phyloP scores from a whole-genome alignment of 129 eudicot genomes.

The Artemisia argyi region DNA sequence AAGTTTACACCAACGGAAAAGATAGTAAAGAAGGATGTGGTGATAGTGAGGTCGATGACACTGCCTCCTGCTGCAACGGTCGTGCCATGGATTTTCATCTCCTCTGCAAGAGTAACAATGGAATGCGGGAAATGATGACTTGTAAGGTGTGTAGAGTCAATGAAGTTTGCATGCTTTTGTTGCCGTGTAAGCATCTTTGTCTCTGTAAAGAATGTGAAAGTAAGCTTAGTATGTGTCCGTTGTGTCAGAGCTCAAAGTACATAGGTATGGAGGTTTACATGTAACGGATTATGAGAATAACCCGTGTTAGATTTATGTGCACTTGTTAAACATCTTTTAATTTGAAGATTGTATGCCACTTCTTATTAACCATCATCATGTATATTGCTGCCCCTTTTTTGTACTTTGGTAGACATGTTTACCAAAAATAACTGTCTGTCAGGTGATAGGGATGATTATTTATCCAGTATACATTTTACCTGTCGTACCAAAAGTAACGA shows the following conservation, averaged over 20 bases:
- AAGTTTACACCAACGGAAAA: slow-evolving; percentile 62
- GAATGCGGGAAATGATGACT: slow-evolving; percentile 48
- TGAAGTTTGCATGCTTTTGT: slow-evolving; percentile 68
- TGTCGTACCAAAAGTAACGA: too few relatives aligned
- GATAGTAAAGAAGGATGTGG: slow-evolving; percentile 93
- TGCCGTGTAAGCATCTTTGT: slow-evolving; percentile 92
- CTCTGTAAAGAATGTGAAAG: slow-evolving; percentile 84
- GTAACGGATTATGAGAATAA: slow-evolving; percentile 40
- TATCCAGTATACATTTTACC: too few relatives aligned
- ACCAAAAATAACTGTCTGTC: too few relatives aligned
- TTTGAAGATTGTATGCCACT: slow-evolving; percentile 18
- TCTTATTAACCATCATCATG: slow-evolving; percentile 19
- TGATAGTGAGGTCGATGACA: slow-evolving; percentile 84
- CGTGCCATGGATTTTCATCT: slow-evolving; percentile 62
- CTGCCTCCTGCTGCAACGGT: slow-evolving; percentile 83
- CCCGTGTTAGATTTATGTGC: slow-evolving; percentile 30
- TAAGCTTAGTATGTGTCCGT: slow-evolving; percentile 69
- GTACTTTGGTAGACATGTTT: too few relatives aligned
- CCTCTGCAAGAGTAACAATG: slow-evolving; percentile 52
- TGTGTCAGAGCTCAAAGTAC: slow-evolving; percentile 67
- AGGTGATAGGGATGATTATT: too few relatives aligned
- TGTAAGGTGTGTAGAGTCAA: slow-evolving; percentile 85
- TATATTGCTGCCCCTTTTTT: not conserved
- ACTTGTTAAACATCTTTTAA: slow-evolving; percentile 20
- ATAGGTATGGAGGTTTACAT: slow-evolving; percentile 82